Evolutionary conservation across 805 yeast genomes (phyloP).

Genomic region (Yarrowia keelungensis): DNA sequence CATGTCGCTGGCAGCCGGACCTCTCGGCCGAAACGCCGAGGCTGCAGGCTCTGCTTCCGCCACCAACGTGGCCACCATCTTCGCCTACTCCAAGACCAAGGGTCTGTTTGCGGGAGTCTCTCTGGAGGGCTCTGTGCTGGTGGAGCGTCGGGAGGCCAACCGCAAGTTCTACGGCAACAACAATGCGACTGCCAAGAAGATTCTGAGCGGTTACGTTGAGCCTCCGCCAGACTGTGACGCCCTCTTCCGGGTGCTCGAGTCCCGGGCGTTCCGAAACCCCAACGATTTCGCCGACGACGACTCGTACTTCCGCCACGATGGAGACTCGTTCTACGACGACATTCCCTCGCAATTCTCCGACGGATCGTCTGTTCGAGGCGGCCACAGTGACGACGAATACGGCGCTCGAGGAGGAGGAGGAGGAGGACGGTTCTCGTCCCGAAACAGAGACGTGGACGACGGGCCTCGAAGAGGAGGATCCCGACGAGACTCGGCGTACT

Average conservation of each 20-base stretch:
- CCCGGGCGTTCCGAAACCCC: slow-evolving; percentile 71
- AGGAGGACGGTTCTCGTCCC: slow-evolving; percentile 37
- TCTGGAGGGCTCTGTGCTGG: slow-evolving; percentile 91
- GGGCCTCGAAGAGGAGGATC: slow-evolving; percentile 15
- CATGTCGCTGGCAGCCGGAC: slow-evolving; percentile 95
- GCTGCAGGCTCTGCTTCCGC: slow-evolving; percentile 95
- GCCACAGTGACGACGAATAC: slow-evolving; percentile 43
- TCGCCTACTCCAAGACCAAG: slow-evolving; percentile 92
- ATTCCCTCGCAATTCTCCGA: slow-evolving; percentile 73
- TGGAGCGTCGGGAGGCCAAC: slow-evolving; percentile 98
- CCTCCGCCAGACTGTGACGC: slow-evolving; percentile 92
- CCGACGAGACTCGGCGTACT: slow-evolving; percentile 29
- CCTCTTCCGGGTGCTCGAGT: slow-evolving; percentile 81
- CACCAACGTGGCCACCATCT: slow-evolving; percentile 86
- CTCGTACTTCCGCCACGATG: slow-evolving; percentile 57
- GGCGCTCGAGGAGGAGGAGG: slow-evolving; percentile 44
- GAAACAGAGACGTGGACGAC: slow-evolving; percentile 6
- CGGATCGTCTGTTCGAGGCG: slow-evolving; percentile 49
- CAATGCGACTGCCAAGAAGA: slow-evolving; percentile 84
- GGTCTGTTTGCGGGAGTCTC: slow-evolving; percentile 98
- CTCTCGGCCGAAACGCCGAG: slow-evolving; percentile 95
- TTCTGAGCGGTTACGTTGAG: slow-evolving; percentile 85
- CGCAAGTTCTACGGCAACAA: slow-evolving; percentile 88
- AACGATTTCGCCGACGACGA: slow-evolving; percentile 54
- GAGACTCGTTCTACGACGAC: slow-evolving; percentile 76